phyloP scores from a whole-genome alignment of 73 alveolate species.

The Uronychia setigera region DNA sequence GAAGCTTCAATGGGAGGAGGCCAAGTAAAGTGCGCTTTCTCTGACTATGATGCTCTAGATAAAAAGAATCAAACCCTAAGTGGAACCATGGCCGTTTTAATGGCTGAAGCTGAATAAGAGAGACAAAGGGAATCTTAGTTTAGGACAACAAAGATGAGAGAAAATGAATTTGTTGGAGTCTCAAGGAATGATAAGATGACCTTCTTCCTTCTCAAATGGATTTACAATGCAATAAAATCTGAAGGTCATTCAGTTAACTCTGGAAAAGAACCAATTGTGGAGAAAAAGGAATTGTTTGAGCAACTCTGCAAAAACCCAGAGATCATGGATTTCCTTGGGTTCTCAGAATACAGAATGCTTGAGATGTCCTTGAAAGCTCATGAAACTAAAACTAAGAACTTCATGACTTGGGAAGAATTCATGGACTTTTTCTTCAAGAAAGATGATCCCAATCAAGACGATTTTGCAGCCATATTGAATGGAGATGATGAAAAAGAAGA shows the following conservation, averaged over 20 bases:
- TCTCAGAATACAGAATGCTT: conserved; percentile 3
- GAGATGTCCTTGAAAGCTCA: background rate
- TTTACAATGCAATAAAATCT: conserved; percentile 54
- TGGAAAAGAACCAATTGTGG: conserved; percentile 3
- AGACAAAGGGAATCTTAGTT: background rate
- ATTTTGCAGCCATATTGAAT: background rate
- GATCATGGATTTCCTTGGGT: conserved; percentile 56
- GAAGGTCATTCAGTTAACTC: conserved; percentile 17
- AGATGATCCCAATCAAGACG: background rate
- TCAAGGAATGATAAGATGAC: conserved; percentile 55
- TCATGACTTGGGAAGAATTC: conserved; percentile 55
- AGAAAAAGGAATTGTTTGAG: conserved; percentile 37
- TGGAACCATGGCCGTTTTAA: background rate
- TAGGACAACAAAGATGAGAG: background rate
- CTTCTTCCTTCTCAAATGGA: conserved; percentile 59
- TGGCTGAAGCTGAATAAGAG: conserved; percentile 1
- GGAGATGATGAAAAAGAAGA: conserved; percentile 10
- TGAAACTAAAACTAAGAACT: conserved; percentile 13
- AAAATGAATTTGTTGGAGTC: conserved; percentile 17
- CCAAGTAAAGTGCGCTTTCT: background rate
- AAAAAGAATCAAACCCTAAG: background rate
- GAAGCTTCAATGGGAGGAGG: background rate
- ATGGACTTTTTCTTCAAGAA: conserved; percentile 55
- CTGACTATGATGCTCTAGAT: conserved; percentile 15
- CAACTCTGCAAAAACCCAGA: conserved; percentile 51